Conservation (phyloP, 805 yeast species). For the Metahyphopichia silvanorum region DNA sequence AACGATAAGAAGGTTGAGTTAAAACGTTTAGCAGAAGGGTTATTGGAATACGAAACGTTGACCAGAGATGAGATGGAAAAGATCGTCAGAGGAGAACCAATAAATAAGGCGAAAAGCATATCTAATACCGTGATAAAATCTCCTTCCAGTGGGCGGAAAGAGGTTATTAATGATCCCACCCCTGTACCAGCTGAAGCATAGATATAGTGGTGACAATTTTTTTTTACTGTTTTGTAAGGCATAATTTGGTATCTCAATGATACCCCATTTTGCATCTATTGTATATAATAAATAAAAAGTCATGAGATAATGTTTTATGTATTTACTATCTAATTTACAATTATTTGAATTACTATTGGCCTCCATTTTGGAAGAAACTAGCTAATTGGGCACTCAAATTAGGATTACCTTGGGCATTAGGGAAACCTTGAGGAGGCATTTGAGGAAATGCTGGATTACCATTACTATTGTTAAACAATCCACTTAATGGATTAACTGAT, state of each 20-base stretch:
- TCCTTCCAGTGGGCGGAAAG: slow-evolving; percentile 9
- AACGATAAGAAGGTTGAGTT: slow-evolving; percentile 63
- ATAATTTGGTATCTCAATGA: background rate
- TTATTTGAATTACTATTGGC: slow-evolving; percentile 8
- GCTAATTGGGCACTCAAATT: slow-evolving; percentile 39
- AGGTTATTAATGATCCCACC: slow-evolving; percentile 8
- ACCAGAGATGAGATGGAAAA: slow-evolving; percentile 87
- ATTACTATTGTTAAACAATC: slow-evolving; percentile 34
- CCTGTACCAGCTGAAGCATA: slow-evolving; percentile 12
- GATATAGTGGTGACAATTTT: no score
- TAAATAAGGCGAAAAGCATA: slow-evolving; percentile 63
- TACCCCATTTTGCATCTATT: no score
- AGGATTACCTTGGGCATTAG: slow-evolving; percentile 14
- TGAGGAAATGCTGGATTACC: slow-evolving; percentile 16
- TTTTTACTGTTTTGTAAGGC: background rate
- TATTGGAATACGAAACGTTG: slow-evolving; percentile 92
- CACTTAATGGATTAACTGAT: slow-evolving; percentile 44
- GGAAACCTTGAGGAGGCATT: slow-evolving; percentile 8
- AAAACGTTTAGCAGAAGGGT: slow-evolving; percentile 85
- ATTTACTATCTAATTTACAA: no score
- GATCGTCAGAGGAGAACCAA: slow-evolving; percentile 74
- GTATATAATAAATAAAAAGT: background rate
- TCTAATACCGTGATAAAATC: slow-evolving; percentile 64
- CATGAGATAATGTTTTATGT: no score
- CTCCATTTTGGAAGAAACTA: slow-evolving; percentile 29